Evolutionary conservation across 2,329 filamentous ascomycete species (phyloP).

Genomic region (Elsinoe ampelina): DNA sequence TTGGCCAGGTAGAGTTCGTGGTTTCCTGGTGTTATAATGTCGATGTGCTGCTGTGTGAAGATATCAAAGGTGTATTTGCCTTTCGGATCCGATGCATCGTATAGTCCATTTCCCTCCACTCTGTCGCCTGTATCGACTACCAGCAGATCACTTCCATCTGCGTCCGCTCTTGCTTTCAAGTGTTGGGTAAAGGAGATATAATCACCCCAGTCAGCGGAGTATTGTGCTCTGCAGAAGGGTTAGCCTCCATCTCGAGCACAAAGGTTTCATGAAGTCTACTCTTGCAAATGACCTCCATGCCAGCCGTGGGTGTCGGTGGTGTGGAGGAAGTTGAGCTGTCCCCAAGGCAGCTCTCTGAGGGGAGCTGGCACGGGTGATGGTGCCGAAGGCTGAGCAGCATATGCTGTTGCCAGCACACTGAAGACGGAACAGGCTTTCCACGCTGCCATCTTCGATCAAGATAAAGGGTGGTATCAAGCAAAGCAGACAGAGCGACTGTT

Average conservation of each 20-base stretch:
- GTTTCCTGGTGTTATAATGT: slow-evolving; percentile 80
- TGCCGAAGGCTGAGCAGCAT: slow-evolving; percentile 63
- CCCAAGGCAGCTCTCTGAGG: slow-evolving; percentile 77
- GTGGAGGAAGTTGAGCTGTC: slow-evolving; percentile 88
- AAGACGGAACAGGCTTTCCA: slow-evolving; percentile 19
- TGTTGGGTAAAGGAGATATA: slow-evolving; percentile 88
- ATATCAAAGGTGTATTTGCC: slow-evolving; percentile 85
- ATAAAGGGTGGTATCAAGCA: background rate
- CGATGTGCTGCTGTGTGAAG: slow-evolving; percentile 70
- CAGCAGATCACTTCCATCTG: slow-evolving; percentile 71
- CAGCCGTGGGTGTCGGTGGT: slow-evolving; percentile 94
- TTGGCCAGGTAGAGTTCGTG: slow-evolving; percentile 85
- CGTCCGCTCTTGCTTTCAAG: slow-evolving; percentile 69
- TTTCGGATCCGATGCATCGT: slow-evolving; percentile 80
- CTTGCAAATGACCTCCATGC: slow-evolving; percentile 86
- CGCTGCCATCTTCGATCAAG: slow-evolving; percentile 13
- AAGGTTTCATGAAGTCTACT: slow-evolving; percentile 45
- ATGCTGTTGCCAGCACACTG: slow-evolving; percentile 20
- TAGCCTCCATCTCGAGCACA: background rate
- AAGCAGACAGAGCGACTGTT: background rate
- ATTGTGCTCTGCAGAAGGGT: slow-evolving; percentile 57
- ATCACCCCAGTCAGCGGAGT: slow-evolving; percentile 95
- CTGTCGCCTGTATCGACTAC: slow-evolving; percentile 92
- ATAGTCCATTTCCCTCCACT: slow-evolving; percentile 88
- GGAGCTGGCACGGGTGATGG: slow-evolving; percentile 69